A percentile compares a stretch with the other conserved stretches of the same genome.
These are phyloP conservation scores for Geranomyces variabilis DNA, from an alignment of 192 early-diverging fungal genomes.

Conservation along the genomic window DNA sequence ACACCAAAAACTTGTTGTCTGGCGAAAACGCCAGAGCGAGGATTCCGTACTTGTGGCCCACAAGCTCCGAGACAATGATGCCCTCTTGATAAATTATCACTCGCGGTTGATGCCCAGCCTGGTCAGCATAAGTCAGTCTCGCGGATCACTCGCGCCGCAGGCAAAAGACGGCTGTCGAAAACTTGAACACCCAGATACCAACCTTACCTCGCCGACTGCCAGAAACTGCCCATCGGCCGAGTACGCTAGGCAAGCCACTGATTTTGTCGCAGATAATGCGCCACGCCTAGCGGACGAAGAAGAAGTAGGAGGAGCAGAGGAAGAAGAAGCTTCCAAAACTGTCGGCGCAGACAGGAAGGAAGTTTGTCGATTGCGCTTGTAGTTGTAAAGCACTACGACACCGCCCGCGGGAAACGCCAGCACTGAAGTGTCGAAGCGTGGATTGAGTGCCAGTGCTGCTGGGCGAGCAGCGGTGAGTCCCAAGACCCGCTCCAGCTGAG, in stretches of 20 bases:
- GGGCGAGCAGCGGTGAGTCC: slow-evolving; percentile 62
- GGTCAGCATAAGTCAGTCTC: not conserved
- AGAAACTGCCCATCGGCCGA: slow-evolving; percentile 69
- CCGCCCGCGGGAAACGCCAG: slow-evolving; percentile 80
- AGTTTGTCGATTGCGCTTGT: slow-evolving; percentile 67
- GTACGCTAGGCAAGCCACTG: slow-evolving; percentile 74
- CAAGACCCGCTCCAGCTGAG: slow-evolving; percentile 64
- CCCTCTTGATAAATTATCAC: slow-evolving; percentile 72
- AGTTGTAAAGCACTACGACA: slow-evolving; percentile 74
- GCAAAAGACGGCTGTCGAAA: too few species aligned
- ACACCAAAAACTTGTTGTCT: slow-evolving; percentile 67
- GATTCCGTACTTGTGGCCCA: slow-evolving; percentile 81
- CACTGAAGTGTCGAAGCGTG: slow-evolving; percentile 30
- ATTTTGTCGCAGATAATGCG: slow-evolving; percentile 43
- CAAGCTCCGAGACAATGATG: slow-evolving; percentile 61
- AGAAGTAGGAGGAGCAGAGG: slow-evolving; percentile 61
- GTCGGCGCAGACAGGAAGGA: slow-evolving; percentile 61
- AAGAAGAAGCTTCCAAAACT: slow-evolving; percentile 71
- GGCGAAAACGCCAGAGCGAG: slow-evolving; percentile 72
- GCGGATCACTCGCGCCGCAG: too few species aligned
- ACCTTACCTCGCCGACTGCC: slow-evolving; percentile 75
- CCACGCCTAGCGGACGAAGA: slow-evolving; percentile 18
- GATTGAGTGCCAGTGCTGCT: slow-evolving; percentile 56
- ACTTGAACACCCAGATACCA: not conserved
- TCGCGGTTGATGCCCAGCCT: slow-evolving; percentile 79